A percentile compares a stretch with the other conserved stretches of the same genome.
Conservation (phyloP, 257 asterid genomes). For the Thymus quinquecostatus region DNA sequence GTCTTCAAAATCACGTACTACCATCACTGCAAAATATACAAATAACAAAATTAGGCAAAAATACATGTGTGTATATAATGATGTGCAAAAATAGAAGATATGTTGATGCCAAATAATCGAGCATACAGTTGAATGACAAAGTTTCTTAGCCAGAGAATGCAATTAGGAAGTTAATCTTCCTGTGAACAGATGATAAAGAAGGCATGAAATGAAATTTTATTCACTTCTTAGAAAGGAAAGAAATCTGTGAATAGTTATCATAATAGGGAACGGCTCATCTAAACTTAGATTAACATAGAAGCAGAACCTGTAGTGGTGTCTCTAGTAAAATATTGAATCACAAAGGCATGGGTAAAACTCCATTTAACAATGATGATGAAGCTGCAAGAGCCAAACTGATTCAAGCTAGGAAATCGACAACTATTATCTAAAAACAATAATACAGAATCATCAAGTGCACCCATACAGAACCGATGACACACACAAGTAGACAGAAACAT, state of each 20-base stretch:
- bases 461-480: not conserved
- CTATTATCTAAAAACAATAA: not conserved
- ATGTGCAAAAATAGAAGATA: not conserved
- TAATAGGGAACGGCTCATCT: too few species aligned
- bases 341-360: not conserved
- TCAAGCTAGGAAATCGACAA: not conserved
- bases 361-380: not conserved
- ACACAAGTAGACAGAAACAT: not conserved
- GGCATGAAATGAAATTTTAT: too few species aligned
- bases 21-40: conserved; percentile 12
- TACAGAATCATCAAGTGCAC: not conserved
- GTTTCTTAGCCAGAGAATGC: too few species aligned
- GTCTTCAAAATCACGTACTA: not conserved
- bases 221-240: too few species aligned
- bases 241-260: too few species aligned
- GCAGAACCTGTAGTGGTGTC: too few species aligned
- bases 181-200: too few species aligned
- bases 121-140: not conserved
- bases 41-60: not conserved
- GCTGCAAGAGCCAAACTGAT: not conserved
- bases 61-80: not conserved
- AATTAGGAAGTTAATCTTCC: too few species aligned
- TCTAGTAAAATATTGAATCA: too few species aligned
- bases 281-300: too few species aligned
- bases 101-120: not conserved